phyloP scores from a whole-genome alignment of 192 early-diverging fungal species.

The Allomyces javanicus region DNA sequence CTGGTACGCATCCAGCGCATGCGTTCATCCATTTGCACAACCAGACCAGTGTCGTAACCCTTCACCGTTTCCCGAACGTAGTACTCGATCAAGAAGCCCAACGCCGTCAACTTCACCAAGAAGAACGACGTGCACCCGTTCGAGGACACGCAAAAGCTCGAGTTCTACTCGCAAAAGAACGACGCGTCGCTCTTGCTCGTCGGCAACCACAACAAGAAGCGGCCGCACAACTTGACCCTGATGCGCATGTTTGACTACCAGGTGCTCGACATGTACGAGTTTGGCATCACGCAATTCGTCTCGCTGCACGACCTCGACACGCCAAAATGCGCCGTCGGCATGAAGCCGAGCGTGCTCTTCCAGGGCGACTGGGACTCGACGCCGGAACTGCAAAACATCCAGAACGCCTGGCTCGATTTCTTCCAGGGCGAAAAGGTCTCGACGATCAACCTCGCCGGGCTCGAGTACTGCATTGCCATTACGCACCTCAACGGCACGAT shows the following conservation, averaged over 20 bases:
- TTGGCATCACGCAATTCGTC: constrained; percentile 53
- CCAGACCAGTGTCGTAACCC: background rate
- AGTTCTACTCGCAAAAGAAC: constrained; percentile 93
- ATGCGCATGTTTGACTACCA: constrained; percentile 84
- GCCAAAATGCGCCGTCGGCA: constrained; percentile 57
- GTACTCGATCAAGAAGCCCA: constrained; percentile 74
- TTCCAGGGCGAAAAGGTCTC: constrained; percentile 63
- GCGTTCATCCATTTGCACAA: background rate
- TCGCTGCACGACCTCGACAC: constrained; percentile 55
- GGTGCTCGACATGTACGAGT: constrained; percentile 86
- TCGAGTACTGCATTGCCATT: constrained; percentile 73
- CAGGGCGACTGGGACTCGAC: constrained; percentile 71
- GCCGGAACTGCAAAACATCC: constrained; percentile 47
- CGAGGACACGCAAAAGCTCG: constrained; percentile 71
- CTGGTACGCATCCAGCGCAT: constrained; percentile 34
- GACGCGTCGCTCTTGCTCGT: constrained; percentile 79
- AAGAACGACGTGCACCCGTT: constrained; percentile 94
- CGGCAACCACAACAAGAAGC: constrained; percentile 85
- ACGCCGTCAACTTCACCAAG: constrained; percentile 73
- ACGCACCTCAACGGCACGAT: constrained; percentile 51
- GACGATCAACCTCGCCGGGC: constrained; percentile 59
- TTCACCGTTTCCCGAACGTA: constrained; percentile 8
- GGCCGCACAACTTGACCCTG: constrained; percentile 82
- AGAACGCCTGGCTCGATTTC: constrained; percentile 73
- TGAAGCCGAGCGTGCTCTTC: constrained; percentile 77